phyloP scores from a whole-genome alignment of 73 alveolate genomes.

The Symbiodinium pilosum region DNA sequence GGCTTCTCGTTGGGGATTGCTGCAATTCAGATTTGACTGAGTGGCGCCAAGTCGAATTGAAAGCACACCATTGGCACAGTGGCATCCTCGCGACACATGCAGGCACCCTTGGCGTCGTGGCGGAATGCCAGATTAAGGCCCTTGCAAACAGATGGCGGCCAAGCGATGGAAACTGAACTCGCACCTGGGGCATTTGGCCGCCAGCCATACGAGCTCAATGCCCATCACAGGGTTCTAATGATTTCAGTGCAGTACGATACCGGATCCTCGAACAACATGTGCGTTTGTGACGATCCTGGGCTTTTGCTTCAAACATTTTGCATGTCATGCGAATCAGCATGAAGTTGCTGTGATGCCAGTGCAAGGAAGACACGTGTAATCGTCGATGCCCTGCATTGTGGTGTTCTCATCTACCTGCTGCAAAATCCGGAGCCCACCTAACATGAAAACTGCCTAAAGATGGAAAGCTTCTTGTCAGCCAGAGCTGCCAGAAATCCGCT shows the following conservation, averaged over 20 bases:
- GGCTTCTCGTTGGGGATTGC: not conserved
- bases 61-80: slow-evolving; percentile 79
- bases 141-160: slow-evolving; percentile 53
- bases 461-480: not conserved
- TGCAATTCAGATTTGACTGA: not conserved
- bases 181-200: slow-evolving; percentile 76
- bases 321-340: too few relatives aligned
- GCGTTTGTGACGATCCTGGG: slow-evolving; percentile 85
- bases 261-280: slow-evolving; percentile 76
- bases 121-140: not conserved
- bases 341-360: not conserved
- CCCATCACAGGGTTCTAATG: too few relatives aligned
- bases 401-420: slow-evolving; percentile 71
- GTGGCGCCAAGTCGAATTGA: slow-evolving; percentile 75
- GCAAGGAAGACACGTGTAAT: slow-evolving; percentile 36
- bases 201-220: too few relatives aligned
- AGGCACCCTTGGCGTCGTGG: not conserved
- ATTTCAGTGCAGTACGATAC: not conserved
- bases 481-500: slow-evolving; percentile 53
- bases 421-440: too few relatives aligned
- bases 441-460: too few relatives aligned
- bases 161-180: slow-evolving; percentile 76
- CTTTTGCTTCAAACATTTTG: too few relatives aligned
- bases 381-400: slow-evolving; percentile 58
- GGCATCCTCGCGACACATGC: slow-evolving; percentile 25